phyloP scores from a whole-genome alignment of 2,329 filamentous ascomycete genomes.

The Leptographium procerum region DNA sequence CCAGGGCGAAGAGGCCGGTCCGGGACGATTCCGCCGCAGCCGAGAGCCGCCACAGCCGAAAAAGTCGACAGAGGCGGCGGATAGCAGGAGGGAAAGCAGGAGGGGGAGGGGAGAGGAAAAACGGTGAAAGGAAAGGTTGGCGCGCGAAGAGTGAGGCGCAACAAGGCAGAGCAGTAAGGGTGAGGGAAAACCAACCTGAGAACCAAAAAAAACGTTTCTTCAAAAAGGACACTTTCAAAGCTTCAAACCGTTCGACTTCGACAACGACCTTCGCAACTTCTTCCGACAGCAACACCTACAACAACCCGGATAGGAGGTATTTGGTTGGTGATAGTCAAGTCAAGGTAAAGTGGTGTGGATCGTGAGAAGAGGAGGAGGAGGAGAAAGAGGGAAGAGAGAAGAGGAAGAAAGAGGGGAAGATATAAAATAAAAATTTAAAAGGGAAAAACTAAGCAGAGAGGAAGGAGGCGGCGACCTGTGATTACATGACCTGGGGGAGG shows the following conservation, averaged over 20 bases:
- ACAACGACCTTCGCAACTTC: slow-evolving; percentile 13
- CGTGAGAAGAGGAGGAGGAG: slow-evolving; percentile 7
- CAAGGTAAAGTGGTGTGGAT: slow-evolving; percentile 5
- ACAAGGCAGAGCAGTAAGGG: background rate
- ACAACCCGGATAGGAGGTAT: slow-evolving; percentile 12
- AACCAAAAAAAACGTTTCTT: background rate
- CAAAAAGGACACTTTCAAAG: slow-evolving; percentile 2
- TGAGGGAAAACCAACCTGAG: background rate
- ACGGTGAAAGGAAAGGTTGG: background rate
- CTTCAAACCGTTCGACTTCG: slow-evolving; percentile 11
- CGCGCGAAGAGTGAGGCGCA: background rate
- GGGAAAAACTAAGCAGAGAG: slow-evolving; percentile 6
- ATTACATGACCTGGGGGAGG: slow-evolving; percentile 2
- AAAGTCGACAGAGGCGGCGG: too few relatives aligned
- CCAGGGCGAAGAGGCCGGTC: background rate
- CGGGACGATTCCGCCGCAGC: background rate
- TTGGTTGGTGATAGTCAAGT: slow-evolving; percentile 9
- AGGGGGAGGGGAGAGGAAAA: background rate
- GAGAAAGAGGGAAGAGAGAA: slow-evolving; percentile 2
- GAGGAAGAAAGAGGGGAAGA: slow-evolving; percentile 12
- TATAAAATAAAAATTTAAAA: slow-evolving; percentile 5
- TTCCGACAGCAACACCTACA: slow-evolving; percentile 15
- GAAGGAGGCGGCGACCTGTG: slow-evolving; percentile 9
- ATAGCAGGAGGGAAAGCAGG: background rate
- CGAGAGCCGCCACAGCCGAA: background rate